These are phyloP conservation scores for Penicillium sclerotiorum DNA, from an alignment of 2,329 filamentous ascomycete genomes.

Conservation along the genomic window DNA sequence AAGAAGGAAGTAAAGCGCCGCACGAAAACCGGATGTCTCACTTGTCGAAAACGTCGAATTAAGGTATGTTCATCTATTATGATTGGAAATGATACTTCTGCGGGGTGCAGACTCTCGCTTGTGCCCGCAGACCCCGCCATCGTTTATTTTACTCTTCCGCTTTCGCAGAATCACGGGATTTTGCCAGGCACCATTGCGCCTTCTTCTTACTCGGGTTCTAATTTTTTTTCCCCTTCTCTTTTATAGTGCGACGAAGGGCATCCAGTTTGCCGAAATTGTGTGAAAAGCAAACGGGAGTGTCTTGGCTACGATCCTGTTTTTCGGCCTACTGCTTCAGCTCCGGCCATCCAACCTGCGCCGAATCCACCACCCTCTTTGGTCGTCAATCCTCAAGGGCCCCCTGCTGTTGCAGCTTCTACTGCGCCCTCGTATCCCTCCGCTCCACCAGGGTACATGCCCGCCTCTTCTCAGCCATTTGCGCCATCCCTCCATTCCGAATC, in stretches of 20 bases:
- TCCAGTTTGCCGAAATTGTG: conserved; percentile 76
- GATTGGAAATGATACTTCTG: conserved; percentile 15
- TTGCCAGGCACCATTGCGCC: conserved; percentile 12
- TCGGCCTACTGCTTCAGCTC: conserved; percentile 68
- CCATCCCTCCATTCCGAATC: conserved; percentile 43
- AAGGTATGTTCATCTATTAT: conserved; percentile 58
- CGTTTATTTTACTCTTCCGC: conserved; percentile 26
- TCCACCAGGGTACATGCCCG: conserved; percentile 44
- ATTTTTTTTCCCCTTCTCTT: neutral
- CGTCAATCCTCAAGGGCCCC: conserved; percentile 43
- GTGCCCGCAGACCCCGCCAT: conserved; percentile 32
- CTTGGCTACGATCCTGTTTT: conserved; percentile 70
- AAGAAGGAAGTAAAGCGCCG: conserved; percentile 74
- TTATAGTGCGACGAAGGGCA: conserved; percentile 97
- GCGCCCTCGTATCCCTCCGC: conserved; percentile 38
- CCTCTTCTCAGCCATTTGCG: conserved; percentile 41
- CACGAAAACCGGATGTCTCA: conserved; percentile 73
- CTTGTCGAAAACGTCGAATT: conserved; percentile 68
- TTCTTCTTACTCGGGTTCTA: conserved; percentile 2
- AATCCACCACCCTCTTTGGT: conserved; percentile 47
- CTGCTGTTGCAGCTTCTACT: conserved; percentile 25
- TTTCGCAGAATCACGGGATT: conserved; percentile 18
- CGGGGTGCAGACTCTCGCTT: conserved; percentile 29
- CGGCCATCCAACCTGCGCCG: conserved; percentile 66
- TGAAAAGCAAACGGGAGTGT: conserved; percentile 69